These are phyloP conservation scores for Stephania cephalantha DNA, from an alignment of 164 flowering plant species.

Conservation along the genomic window DNA sequence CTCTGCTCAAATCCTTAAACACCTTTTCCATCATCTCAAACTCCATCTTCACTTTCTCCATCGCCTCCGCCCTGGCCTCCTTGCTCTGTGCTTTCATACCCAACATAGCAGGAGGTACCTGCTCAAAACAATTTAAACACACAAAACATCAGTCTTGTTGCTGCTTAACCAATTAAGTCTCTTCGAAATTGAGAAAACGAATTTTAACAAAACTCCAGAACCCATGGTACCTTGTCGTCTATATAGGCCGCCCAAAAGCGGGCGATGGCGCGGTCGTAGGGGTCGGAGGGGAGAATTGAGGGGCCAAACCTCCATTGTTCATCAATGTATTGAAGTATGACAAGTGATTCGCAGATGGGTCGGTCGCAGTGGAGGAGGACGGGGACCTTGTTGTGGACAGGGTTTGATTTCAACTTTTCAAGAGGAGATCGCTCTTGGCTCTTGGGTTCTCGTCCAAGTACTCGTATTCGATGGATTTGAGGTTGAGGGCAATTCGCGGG, in stretches of 20 bases:
- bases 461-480: constrained; percentile 45
- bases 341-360: constrained; percentile 52
- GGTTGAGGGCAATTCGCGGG: constrained; percentile 40
- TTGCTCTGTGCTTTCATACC: constrained; percentile 19
- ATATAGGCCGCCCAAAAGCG: constrained; percentile 68
- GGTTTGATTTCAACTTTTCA: constrained; percentile 61
- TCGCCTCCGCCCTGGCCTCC: constrained; percentile 22
- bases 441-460: constrained; percentile 29
- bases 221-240: constrained; percentile 45
- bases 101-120: no score
- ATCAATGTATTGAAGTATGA: constrained; percentile 66
- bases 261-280: constrained; percentile 56
- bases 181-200: no score
- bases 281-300: constrained; percentile 54
- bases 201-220: no score
- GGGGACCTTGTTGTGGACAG: constrained; percentile 36
- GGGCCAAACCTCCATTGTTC: constrained; percentile 50
- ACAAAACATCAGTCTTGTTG: no score
- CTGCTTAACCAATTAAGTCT: no score
- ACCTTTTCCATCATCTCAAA: constrained; percentile 44
- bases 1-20: constrained; percentile 36
- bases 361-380: constrained; percentile 37
- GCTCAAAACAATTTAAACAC: no score
- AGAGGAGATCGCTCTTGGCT: constrained; percentile 49
- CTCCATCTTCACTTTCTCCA: constrained; percentile 24